Conservation (phyloP, 768 basidiomycete genomes). For the Lentinus brumalis region DNA sequence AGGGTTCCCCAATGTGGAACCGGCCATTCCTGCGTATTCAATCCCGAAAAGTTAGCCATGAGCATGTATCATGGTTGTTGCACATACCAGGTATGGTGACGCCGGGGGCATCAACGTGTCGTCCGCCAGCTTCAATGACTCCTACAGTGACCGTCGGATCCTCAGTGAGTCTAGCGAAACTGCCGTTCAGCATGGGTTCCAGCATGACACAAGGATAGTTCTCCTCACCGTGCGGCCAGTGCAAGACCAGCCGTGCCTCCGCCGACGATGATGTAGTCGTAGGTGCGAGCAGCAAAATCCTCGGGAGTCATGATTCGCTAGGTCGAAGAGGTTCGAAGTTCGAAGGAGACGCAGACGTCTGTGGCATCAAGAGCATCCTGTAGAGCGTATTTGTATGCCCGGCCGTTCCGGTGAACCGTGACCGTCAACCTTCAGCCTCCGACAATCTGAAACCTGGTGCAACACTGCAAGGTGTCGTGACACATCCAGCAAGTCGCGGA, state of each 20-base stretch:
- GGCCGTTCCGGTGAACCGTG: not conserved
- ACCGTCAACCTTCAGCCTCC: too few species aligned
- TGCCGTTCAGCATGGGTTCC: not conserved
- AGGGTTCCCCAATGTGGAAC: conserved; percentile 15
- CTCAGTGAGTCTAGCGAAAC: conserved; percentile 26
- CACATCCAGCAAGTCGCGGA: too few species aligned
- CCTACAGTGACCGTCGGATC: conserved; percentile 29
- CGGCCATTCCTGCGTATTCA: conserved; percentile 1
- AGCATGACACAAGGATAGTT: not conserved
- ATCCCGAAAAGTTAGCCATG: not conserved
- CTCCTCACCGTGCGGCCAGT: conserved; percentile 16
- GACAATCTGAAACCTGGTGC: too few species aligned
- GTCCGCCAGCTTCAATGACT: conserved; percentile 34
- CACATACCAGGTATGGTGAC: conserved; percentile 20
- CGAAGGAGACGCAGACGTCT: too few species aligned
- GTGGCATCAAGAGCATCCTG: not conserved
- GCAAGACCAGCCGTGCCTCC: conserved; percentile 21
- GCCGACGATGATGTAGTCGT: conserved; percentile 22
- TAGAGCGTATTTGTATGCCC: not conserved
- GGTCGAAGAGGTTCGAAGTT: too few species aligned
- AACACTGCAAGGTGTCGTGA: too few species aligned
- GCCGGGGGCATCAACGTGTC: conserved; percentile 14
- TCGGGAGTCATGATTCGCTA: too few species aligned
- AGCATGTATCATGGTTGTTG: too few species aligned
- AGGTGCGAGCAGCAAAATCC: too few species aligned